Base-by-base conservation (phyloP, 768 basidiomycete species). In the Rhizopogon rudus region DNA sequence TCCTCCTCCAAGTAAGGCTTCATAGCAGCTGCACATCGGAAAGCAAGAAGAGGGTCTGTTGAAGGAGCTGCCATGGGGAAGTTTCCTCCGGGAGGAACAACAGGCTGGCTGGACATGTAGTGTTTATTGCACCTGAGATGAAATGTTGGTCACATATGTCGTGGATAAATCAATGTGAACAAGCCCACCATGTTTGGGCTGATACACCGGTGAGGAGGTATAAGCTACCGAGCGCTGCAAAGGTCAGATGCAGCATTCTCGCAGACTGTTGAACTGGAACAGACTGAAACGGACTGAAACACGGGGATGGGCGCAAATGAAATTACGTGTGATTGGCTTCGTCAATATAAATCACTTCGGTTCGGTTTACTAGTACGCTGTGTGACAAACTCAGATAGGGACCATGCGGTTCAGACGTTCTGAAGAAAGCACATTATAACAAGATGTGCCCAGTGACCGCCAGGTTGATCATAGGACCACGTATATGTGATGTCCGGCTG, bases 1-100 rank as follows among this genome's bases (percentile, higher is more conserved):
- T 84, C 83, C 59, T 80, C 81, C 14, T 77, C 75, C 22, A 86
- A 75, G 64, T 83, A 86, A 1, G 84, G 84, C 6, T 78, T 74
- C 22, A 84, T 77, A 3, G 81, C 79, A 29, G 81, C 82, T 8
- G 76, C 75, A 57, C 84, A 86, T 9, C 81, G 80, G 40, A 86
- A 66, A 7, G 82, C 79, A 25, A 85, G 74, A 40, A 82, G 74
- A n/a, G 82, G 69, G 1, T 63, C 65, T 0, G 69, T 57, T 2
- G 75, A 76, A 1, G 63, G 58, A 8, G 63, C 63, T 6, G 78
- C 75, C 3, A 69, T 52, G 2, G 72, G 74, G 56, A 82, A 82
- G 58, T 75, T 71, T 31, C 81, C 80, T 37, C 81, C 82, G 40
- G 82, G 81, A 6, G 72, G 67, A 6, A 73, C 69, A 29, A 77